phyloP scores from a whole-genome alignment of 495 filamentous ascomycete genomes.

The Clavariopsis aquatica region DNA sequence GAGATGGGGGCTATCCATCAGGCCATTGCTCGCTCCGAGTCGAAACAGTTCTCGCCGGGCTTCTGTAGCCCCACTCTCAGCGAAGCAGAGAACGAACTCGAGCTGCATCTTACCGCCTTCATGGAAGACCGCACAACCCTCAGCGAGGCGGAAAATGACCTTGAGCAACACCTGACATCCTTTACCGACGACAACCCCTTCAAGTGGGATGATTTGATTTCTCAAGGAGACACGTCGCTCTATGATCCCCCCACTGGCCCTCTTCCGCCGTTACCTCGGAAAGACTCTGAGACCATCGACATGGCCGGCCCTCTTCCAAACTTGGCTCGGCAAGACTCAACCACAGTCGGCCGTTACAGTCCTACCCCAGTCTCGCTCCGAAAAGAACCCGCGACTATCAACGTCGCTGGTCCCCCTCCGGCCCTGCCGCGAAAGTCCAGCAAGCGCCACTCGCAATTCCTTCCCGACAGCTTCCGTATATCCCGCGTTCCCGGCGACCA shows the following conservation, averaged over 20 bases:
- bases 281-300: slow-evolving; percentile 7
- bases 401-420: slow-evolving; percentile 14
- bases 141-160: slow-evolving; percentile 39
- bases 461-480: slow-evolving; percentile 11
- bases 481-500: slow-evolving; percentile 28
- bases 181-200: slow-evolving; percentile 35
- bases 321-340: not conserved
- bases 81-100: slow-evolving; percentile 45
- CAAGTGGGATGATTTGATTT: slow-evolving; percentile 35
- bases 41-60: slow-evolving; percentile 19
- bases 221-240: not conserved
- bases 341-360: not conserved
- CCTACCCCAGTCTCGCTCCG: not conserved
- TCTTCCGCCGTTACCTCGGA: slow-evolving; percentile 9
- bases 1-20: slow-evolving; percentile 28
- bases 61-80: slow-evolving; percentile 43
- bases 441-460: slow-evolving; percentile 21
- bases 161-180: slow-evolving; percentile 24
- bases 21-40: slow-evolving; percentile 16
- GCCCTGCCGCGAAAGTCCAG: slow-evolving; percentile 34
- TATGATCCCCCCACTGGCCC: not conserved
- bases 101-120: slow-evolving; percentile 26
- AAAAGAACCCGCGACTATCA: not conserved
- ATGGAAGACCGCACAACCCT: slow-evolving; percentile 22
- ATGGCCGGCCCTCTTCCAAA: not conserved